A percentile compares a stretch with the other conserved stretches of the same genome.
phyloP scores from a whole-genome alignment of 1,284 basidiomycete species.

The Ceratobasidium sp. region DNA sequence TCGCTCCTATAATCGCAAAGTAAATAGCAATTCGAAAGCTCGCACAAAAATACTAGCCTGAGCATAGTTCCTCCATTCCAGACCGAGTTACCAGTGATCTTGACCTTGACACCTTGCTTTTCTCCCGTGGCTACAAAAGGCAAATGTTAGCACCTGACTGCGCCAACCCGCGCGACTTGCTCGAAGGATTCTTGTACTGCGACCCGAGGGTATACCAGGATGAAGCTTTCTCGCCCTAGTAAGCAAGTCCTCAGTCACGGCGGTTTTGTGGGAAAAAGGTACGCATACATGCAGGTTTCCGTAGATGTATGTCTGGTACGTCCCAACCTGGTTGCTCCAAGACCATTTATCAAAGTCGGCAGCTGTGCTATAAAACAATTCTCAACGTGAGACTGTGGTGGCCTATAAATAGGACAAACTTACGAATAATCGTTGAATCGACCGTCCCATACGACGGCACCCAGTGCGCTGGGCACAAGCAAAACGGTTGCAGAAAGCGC shows the following conservation, averaged over 20 bases:
- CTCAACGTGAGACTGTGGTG: neutral
- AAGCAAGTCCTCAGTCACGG: conserved; percentile 50
- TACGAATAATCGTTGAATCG: conserved; percentile 38
- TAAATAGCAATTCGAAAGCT: neutral
- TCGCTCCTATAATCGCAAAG: conserved; percentile 53
- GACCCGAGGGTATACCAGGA: conserved; percentile 67
- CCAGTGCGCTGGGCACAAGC: conserved; percentile 37
- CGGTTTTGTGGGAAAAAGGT: neutral
- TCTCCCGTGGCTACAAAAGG: conserved; percentile 13
- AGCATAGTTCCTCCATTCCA: conserved; percentile 44
- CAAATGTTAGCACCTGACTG: neutral
- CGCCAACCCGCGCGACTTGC: too few relatives aligned
- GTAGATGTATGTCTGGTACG: conserved; percentile 38
- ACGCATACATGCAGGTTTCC: conserved; percentile 41
- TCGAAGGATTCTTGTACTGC: conserved; percentile 71
- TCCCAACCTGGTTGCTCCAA: conserved; percentile 46
- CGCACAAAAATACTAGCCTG: neutral
- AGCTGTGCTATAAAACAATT: conserved; percentile 57
- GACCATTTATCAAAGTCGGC: conserved; percentile 67
- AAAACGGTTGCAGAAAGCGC: conserved; percentile 1
- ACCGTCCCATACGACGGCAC: conserved; percentile 36
- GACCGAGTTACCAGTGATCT: conserved; percentile 37
- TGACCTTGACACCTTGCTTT: conserved; percentile 43
- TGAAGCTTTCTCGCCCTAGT: conserved; percentile 59
- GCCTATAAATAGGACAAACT: neutral